Base-by-base conservation (phyloP, 2,329 filamentous ascomycete genomes). In the Aaosphaeria arxii region DNA sequence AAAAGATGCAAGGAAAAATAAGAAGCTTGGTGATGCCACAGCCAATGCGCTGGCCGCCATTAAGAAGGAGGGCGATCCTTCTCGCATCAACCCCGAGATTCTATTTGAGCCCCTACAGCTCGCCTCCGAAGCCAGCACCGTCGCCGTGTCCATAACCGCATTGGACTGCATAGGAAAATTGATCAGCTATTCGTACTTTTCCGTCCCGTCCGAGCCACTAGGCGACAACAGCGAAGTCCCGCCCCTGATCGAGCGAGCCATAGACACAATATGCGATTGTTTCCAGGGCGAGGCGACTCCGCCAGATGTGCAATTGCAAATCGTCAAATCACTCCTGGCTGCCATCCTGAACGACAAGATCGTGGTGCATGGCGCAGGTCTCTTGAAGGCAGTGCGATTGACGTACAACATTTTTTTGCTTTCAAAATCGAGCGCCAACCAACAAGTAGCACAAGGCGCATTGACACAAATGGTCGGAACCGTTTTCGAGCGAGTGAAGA, bases 331-430 rank as follows among this genome's bases (percentile, higher is more conserved):
- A 2, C 78, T 99, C 50, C 77, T 99, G 50, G 91, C 94, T 11
- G 95, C 95, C 11, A 94, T 99, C 11, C 77, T 99, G 55, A 97
- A 97, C 67, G 94, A 99, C 76, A 99, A 97, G 75, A 96, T 97
- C 56, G 91, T 99, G 40, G 95, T 99, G 2, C 94, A 99, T 69
- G 94, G 94, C 50, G 92, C 94, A 35, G 95, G 94, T 54, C 80
- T 99, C 53, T 79, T 99, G 56, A 99, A 99, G 76, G 92, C 94
- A 46, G 91, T 99, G 56, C 88, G 94, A 59, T 90, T 97, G 71
- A 95, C 96, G 49, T 99, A 99, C 78, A 99, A 99, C 75, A 95
- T 99, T 59, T 99, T 99, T 71, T 79, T 99, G 51, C 83, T 97
- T 44, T 97, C 92, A 57, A 91, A 94, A 66, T 96, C 87, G 55